Conservation (phyloP, 495 filamentous ascomycete genomes). For the Penicillium pancosmium region DNA sequence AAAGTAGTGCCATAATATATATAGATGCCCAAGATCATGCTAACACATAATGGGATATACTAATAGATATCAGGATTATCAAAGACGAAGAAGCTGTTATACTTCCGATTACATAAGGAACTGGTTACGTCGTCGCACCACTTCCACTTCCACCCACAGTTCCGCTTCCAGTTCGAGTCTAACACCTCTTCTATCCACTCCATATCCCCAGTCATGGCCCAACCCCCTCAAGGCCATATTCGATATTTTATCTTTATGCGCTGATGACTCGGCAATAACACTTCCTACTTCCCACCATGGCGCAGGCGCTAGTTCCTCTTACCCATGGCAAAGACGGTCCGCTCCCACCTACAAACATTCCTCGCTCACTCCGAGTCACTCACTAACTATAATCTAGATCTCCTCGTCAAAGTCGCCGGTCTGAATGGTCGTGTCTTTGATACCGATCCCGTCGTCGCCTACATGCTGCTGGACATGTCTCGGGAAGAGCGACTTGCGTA, state of each 20-base stretch:
- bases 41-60: too few relatives aligned
- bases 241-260: constrained; percentile 5
- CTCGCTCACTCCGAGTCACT: too few relatives aligned
- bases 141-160: not conserved
- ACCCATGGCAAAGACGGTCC: constrained; percentile 28
- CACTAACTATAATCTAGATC: constrained; percentile 16
- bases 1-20: too few relatives aligned
- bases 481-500: constrained; percentile 25
- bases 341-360: not conserved
- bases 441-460: constrained; percentile 29
- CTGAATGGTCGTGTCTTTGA: constrained; percentile 30
- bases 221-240: not conserved
- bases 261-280: not conserved
- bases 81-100: too few relatives aligned
- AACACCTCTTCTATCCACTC: not conserved
- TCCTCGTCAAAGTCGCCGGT: constrained; percentile 18
- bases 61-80: too few relatives aligned
- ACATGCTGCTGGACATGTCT: constrained; percentile 32
- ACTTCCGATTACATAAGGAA: too few relatives aligned
- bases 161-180: not conserved
- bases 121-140: too few relatives aligned
- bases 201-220: not conserved
- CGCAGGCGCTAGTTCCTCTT: constrained; percentile 18
- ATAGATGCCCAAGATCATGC: too few relatives aligned
- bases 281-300: constrained; percentile 17